These are phyloP conservation scores for Warburgia ugandensis DNA, from an alignment of 164 flowering plant genomes.

Conservation along the genomic window DNA sequence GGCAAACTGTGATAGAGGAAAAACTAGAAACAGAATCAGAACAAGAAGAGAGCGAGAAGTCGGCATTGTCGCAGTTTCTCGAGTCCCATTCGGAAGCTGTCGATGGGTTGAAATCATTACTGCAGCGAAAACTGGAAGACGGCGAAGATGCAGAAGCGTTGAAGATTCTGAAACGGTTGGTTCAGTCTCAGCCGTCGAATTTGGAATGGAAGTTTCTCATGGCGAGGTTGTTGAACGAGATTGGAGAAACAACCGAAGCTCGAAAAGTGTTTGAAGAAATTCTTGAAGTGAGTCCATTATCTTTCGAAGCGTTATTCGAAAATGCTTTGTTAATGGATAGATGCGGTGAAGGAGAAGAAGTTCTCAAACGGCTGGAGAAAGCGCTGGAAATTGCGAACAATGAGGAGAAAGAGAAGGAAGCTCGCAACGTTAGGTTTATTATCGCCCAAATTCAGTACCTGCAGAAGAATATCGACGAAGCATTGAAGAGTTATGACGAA, in stretches of 20 bases:
- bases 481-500: constrained; percentile 54
- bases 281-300: constrained; percentile 46
- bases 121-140: constrained; percentile 52
- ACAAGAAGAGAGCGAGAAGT: constrained; percentile 1
- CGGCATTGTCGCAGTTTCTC: constrained; percentile 41
- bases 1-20: constrained; percentile 15
- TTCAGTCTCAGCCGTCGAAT: constrained; percentile 44
- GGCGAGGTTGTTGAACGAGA: constrained; percentile 53
- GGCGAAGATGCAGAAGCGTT: constrained; percentile 67
- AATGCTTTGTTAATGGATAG: constrained; percentile 71
- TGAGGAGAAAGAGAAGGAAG: constrained; percentile 46
- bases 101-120: constrained; percentile 38
- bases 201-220: constrained; percentile 59
- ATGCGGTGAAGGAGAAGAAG: constrained; percentile 57
- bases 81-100: constrained; percentile 43
- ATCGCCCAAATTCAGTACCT: constrained; percentile 76
- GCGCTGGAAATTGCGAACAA: constrained; percentile 43
- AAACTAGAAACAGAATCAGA: constrained; percentile 4
- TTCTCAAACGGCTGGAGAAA: constrained; percentile 42
- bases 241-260: constrained; percentile 47
- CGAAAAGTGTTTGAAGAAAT: constrained; percentile 64
- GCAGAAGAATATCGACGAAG: constrained; percentile 75
- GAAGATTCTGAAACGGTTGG: constrained; percentile 34
- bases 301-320: constrained; percentile 72
- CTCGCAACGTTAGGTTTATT: constrained; percentile 60